These are phyloP conservation scores for Yarrowia bubula DNA, from an alignment of 805 yeast genomes.

Conservation along the genomic window DNA sequence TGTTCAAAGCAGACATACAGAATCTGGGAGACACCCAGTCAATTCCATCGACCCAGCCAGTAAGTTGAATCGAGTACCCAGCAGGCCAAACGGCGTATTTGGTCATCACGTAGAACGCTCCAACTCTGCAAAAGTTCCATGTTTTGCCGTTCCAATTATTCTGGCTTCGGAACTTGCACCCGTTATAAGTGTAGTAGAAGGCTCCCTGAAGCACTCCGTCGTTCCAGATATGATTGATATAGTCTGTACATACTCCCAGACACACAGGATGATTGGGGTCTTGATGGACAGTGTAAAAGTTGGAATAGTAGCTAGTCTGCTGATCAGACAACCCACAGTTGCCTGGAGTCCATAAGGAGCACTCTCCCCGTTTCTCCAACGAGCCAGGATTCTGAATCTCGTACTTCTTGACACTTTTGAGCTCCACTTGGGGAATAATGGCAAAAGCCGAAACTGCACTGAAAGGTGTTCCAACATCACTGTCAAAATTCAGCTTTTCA, in stretches of 20 bases:
- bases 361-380: neutral
- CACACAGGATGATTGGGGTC: neutral
- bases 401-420: conserved; percentile 3
- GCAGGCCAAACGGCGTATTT: neutral
- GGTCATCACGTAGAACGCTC: neutral
- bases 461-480: neutral
- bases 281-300: neutral
- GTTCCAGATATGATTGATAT: neutral
- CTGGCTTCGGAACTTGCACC: conserved; percentile 6
- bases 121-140: neutral
- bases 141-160: conserved; percentile 9
- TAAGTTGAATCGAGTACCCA: neutral
- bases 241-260: neutral
- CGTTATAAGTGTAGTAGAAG: conserved; percentile 8
- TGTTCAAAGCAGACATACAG: conserved; percentile 7
- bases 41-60: neutral
- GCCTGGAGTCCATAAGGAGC: neutral
- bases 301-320: neutral
- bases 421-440: neutral
- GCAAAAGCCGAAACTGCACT: neutral
- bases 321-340: neutral
- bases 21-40: neutral
- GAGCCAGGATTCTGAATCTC: neutral
- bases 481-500: neutral
- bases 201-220: neutral